These are phyloP conservation scores for Pezicula neosporulosa DNA, from an alignment of 2,329 filamentous ascomycete species.

Conservation along the genomic window DNA sequence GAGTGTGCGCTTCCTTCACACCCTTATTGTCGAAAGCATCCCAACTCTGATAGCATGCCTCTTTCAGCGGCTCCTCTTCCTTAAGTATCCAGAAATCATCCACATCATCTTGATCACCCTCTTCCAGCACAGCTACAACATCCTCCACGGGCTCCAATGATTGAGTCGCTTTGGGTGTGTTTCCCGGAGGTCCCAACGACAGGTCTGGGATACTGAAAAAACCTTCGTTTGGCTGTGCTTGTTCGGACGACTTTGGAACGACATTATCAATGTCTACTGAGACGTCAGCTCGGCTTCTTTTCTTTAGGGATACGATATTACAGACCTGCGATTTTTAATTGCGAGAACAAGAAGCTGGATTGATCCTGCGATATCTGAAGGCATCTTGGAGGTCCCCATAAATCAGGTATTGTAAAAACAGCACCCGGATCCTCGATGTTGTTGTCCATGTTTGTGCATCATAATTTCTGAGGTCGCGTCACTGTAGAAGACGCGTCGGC, in stretches of 20 bases:
- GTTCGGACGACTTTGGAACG: constrained; percentile 18
- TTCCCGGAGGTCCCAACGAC: constrained; percentile 12
- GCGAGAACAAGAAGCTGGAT: constrained; percentile 24
- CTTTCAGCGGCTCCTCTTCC: constrained; percentile 27
- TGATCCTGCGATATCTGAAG: constrained; percentile 28
- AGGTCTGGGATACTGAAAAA: constrained; percentile 28
- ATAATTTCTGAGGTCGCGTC: constrained; percentile 10
- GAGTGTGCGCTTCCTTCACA: constrained; percentile 36
- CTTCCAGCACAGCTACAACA: constrained; percentile 12
- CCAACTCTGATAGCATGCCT: constrained; percentile 59
- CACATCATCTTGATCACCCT: constrained; percentile 17
- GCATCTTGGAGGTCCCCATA: constrained; percentile 54
- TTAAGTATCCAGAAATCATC: constrained; percentile 45
- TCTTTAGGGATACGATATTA: background rate
- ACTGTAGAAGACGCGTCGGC: constrained; percentile 12
- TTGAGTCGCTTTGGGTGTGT: constrained; percentile 7
- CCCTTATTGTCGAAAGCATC: constrained; percentile 54
- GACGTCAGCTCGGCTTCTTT: constrained; percentile 5
- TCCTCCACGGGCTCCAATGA: constrained; percentile 4
- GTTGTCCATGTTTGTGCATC: constrained; percentile 30
- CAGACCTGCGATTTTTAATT: constrained; percentile 26
- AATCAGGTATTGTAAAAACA: constrained; percentile 61
- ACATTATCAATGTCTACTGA: constrained; percentile 22
- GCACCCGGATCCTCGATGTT: constrained; percentile 39
- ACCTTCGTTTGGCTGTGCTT: constrained; percentile 10